Conservation (phyloP, 2,329 filamentous ascomycete species). For the Coleophoma eucalyptorum region DNA sequence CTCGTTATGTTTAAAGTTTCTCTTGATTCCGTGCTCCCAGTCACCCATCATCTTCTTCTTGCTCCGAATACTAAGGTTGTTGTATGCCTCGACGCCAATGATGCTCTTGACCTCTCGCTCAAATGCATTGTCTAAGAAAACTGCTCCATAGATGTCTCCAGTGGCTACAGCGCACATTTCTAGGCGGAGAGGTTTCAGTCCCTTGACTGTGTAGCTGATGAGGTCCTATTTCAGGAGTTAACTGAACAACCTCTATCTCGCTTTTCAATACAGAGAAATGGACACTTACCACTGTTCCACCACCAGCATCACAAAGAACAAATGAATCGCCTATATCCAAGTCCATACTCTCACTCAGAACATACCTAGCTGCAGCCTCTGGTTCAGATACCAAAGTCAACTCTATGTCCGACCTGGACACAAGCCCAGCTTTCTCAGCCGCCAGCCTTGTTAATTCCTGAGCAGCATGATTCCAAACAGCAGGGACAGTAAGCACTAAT, state of each 20-base stretch:
- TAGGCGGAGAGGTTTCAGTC: neutral
- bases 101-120: neutral
- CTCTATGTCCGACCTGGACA: neutral
- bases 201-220: neutral
- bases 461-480: conserved; percentile 6
- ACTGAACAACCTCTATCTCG: neutral
- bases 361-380: neutral
- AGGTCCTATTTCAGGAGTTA: neutral
- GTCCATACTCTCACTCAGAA: neutral
- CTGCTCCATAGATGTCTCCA: neutral
- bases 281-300: neutral
- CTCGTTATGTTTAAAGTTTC: neutral
- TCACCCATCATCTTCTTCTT: neutral
- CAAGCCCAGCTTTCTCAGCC: conserved; percentile 36
- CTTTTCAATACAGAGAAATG: neutral
- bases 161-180: neutral
- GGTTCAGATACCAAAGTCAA: neutral
- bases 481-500: conserved; percentile 6
- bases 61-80: neutral
- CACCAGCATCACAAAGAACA: neutral
- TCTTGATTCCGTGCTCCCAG: neutral
- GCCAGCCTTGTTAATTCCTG: conserved; percentile 44
- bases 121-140: neutral
- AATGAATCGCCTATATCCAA: neutral
- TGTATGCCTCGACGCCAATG: neutral